phyloP scores from a whole-genome alignment of 176 grass and related monocot genomes.

The Saccharum spontaneum region DNA sequence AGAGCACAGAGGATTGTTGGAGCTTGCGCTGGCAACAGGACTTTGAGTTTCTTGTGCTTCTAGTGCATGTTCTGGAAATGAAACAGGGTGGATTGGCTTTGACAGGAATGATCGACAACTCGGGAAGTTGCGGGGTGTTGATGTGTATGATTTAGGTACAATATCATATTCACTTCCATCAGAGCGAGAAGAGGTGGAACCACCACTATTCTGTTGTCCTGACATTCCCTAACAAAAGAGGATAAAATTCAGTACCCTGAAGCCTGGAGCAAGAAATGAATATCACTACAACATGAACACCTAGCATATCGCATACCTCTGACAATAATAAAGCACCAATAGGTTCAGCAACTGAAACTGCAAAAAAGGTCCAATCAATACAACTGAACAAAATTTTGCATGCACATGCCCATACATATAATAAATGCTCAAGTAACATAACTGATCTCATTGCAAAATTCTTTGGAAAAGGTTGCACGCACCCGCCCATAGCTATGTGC shows the following conservation, averaged over 20 bases:
- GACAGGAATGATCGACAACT: slow-evolving; percentile 67
- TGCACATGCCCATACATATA: not conserved
- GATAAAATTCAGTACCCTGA: slow-evolving; percentile 16
- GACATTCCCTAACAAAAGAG: slow-evolving; percentile 53
- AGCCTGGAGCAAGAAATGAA: slow-evolving; percentile 4
- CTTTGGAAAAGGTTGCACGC: slow-evolving; percentile 5
- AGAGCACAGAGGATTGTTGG: slow-evolving; percentile 19
- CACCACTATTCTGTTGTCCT: slow-evolving; percentile 52
- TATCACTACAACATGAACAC: not conserved
- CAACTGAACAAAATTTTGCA: not conserved
- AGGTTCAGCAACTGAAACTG: slow-evolving; percentile 50
- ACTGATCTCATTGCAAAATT: slow-evolving; percentile 5
- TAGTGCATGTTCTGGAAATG: slow-evolving; percentile 51
- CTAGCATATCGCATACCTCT: slow-evolving; percentile 53
- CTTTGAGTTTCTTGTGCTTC: slow-evolving; percentile 33
- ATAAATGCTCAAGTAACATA: slow-evolving; percentile 20
- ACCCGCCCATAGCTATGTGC: not conserved
- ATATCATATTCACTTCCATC: slow-evolving; percentile 76
- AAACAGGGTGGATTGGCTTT: slow-evolving; percentile 68
- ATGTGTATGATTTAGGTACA: slow-evolving; percentile 50
- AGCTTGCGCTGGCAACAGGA: slow-evolving; percentile 25
- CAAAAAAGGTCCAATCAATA: slow-evolving; percentile 22
- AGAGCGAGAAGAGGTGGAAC: slow-evolving; percentile 65
- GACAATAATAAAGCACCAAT: slow-evolving; percentile 45
- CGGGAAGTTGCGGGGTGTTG: slow-evolving; percentile 48